Conservation (phyloP, 1,139 yeast species). For the Candida sp. region DNA sequence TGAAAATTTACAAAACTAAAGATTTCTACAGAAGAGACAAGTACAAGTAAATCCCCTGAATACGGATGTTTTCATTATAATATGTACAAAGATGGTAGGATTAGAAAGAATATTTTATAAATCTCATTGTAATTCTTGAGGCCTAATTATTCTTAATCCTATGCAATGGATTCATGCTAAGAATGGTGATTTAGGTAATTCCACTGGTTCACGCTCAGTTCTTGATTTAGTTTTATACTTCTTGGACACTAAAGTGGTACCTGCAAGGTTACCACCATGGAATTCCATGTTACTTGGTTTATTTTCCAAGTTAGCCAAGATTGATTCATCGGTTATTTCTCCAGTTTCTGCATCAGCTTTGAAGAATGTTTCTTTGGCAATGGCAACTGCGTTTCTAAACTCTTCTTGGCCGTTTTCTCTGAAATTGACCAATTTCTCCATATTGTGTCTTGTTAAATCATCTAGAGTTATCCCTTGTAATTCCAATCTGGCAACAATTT, state of each 20-base stretch:
- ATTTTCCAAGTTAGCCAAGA: constrained; percentile 29
- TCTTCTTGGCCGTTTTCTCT: constrained; percentile 48
- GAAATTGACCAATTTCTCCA: constrained; percentile 44
- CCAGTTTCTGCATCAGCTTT: constrained; percentile 24
- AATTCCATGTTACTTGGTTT: constrained; percentile 26
- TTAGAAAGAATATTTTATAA: too few relatives aligned
- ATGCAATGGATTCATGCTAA: constrained; percentile 9
- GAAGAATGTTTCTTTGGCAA: constrained; percentile 60
- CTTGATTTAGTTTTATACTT: constrained; percentile 34
- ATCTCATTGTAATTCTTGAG: too few relatives aligned
- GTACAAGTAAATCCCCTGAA: too few relatives aligned
- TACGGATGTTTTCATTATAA: too few relatives aligned
- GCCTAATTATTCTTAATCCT: too few relatives aligned
- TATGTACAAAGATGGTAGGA: too few relatives aligned
- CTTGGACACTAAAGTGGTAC: constrained; percentile 30
- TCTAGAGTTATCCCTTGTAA: constrained; percentile 64
- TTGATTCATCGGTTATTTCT: constrained; percentile 19
- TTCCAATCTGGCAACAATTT: constrained; percentile 76
- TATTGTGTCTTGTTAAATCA: constrained; percentile 55
- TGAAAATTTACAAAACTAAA: too few relatives aligned
- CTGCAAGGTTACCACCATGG: constrained; percentile 22
- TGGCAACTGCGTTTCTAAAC: constrained; percentile 59
- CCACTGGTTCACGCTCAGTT: constrained; percentile 12
- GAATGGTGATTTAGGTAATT: constrained; percentile 38
- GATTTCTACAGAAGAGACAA: too few relatives aligned